These are phyloP conservation scores for Monilinia vaccinii-corymbosi DNA, from an alignment of 2,329 filamentous ascomycete genomes.

Conservation along the genomic window DNA sequence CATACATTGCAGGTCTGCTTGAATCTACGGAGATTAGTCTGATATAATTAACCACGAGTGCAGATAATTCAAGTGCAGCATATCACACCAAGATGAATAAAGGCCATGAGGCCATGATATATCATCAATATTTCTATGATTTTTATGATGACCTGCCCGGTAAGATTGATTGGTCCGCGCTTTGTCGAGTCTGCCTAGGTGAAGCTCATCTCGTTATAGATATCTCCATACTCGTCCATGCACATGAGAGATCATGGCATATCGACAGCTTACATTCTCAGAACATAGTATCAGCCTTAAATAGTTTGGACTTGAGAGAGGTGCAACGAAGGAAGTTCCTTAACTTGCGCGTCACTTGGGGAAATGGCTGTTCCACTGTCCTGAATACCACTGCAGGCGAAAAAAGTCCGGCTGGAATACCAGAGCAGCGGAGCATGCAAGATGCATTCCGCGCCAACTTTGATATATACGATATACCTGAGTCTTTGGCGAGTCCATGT, in stretches of 20 bases:
- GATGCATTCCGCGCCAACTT: slow-evolving; percentile 18
- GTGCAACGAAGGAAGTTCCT: slow-evolving; percentile 47
- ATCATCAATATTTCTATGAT: slow-evolving; percentile 49
- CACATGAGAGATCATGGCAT: slow-evolving; percentile 38
- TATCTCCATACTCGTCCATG: slow-evolving; percentile 26
- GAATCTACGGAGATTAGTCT: neutral
- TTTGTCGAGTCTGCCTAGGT: neutral
- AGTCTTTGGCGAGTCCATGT: slow-evolving; percentile 45
- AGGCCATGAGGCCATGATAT: slow-evolving; percentile 23
- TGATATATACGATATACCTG: slow-evolving; percentile 32
- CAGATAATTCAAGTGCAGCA: slow-evolving; percentile 24
- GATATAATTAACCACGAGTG: neutral
- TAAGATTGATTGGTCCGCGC: neutral
- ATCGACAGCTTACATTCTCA: slow-evolving; percentile 19
- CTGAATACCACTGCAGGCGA: slow-evolving; percentile 1
- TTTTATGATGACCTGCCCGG: slow-evolving; percentile 43
- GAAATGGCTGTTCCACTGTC: slow-evolving; percentile 42
- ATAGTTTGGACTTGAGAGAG: slow-evolving; percentile 19
- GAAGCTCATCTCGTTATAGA: slow-evolving; percentile 7
- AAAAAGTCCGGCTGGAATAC: neutral
- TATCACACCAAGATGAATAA: slow-evolving; percentile 43
- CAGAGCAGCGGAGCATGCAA: neutral
- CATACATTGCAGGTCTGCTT: slow-evolving; percentile 17
- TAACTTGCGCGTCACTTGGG: slow-evolving; percentile 49
- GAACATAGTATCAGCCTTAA: slow-evolving; percentile 19